Conservation (phyloP, 148 eudicot genomes). For the Diospyros kaki region DNA sequence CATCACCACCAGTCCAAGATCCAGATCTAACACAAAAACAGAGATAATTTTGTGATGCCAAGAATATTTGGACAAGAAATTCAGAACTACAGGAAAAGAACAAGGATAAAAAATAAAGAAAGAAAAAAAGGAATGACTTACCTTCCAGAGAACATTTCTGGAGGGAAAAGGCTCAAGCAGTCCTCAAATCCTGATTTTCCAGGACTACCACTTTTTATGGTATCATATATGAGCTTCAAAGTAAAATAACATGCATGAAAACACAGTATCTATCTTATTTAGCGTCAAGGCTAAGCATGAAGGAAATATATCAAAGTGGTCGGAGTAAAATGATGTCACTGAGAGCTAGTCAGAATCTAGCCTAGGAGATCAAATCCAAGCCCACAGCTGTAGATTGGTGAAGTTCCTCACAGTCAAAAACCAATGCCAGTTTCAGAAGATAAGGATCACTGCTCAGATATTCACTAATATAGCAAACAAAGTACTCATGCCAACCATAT, state of each 20-base stretch:
- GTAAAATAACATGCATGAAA: conserved; percentile 15
- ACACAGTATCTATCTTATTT: background rate
- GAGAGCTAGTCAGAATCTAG: background rate
- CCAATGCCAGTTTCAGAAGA: conserved; percentile 2
- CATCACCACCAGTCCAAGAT: conserved; percentile 89
- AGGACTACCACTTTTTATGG: conserved; percentile 70
- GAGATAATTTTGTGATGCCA: background rate
- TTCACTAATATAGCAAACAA: background rate
- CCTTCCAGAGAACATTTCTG: conserved; percentile 93
- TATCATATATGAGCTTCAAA: conserved; percentile 95
- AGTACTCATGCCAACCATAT: no score
- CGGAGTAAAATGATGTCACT: background rate
- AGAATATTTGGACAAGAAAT: background rate
- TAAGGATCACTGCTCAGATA: background rate
- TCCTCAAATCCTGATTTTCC: conserved; percentile 89
- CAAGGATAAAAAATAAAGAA: background rate
- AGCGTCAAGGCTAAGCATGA: background rate
- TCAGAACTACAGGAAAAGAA: background rate
- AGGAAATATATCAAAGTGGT: background rate
- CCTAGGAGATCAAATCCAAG: background rate
- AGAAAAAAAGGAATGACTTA: conserved; percentile 13
- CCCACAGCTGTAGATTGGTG: background rate
- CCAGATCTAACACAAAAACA: conserved; percentile 68
- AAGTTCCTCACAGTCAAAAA: background rate
- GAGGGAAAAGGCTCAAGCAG: conserved; percentile 86